Conservation (phyloP, 148 eudicot genomes). For the Beta vulgaris region DNA sequence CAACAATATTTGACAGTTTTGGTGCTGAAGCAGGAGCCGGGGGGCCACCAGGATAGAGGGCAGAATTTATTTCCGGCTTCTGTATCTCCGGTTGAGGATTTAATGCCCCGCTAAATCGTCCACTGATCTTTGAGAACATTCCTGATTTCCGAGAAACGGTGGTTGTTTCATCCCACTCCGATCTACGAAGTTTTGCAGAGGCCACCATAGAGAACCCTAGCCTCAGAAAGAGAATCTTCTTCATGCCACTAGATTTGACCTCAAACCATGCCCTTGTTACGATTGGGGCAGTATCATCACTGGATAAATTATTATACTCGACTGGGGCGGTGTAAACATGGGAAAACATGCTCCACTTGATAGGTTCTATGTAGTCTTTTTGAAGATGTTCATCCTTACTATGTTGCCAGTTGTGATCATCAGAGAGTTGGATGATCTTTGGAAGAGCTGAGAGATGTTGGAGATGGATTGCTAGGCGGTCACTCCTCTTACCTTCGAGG, state of each 20-base stretch:
- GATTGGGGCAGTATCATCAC: constrained; percentile 60
- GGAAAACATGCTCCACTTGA: constrained; percentile 88
- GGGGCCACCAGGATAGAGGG: constrained; percentile 76
- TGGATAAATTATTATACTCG: constrained; percentile 40
- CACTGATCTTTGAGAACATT: constrained; percentile 74
- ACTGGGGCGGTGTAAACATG: constrained; percentile 89
- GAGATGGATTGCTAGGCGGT: constrained; percentile 82
- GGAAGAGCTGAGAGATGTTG: constrained; percentile 90
- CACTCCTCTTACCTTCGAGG: constrained; percentile 81
- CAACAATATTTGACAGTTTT: constrained; percentile 59
- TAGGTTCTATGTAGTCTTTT: constrained; percentile 66
- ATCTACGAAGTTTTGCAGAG: constrained; percentile 56
- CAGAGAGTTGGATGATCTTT: constrained; percentile 57
- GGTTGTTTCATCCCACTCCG: constrained; percentile 84
- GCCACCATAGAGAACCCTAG: constrained; percentile 75
- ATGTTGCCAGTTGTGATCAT: constrained; percentile 47
- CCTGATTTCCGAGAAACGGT: constrained; percentile 68
- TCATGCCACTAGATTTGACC: constrained; percentile 73
- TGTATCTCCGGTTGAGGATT: constrained; percentile 33
- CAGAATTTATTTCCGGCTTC: constrained; percentile 86
- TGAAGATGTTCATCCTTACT: constrained; percentile 40
- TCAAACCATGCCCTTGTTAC: constrained; percentile 92
- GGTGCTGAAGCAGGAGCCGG: constrained; percentile 61
- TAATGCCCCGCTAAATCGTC: constrained; percentile 59
- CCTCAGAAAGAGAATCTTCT: constrained; percentile 69